Evolutionary conservation across 495 filamentous ascomycete genomes (phyloP).

Genomic region (Ascodesmis nigricans): DNA sequence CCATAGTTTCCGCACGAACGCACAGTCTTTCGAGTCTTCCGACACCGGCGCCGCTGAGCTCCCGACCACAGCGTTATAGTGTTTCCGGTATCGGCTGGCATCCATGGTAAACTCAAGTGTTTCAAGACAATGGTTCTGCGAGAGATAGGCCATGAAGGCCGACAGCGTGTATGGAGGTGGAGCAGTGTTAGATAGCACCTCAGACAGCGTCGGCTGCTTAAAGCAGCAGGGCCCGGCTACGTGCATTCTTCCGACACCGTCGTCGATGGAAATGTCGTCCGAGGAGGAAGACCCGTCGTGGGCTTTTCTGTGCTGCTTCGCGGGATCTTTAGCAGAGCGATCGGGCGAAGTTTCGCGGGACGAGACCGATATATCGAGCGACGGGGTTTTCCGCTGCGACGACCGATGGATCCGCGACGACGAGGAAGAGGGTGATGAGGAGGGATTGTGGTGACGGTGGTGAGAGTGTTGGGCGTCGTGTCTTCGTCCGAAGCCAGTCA

Average conservation of each 20-base stretch:
- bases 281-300: constrained; percentile 18
- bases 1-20: constrained; percentile 56
- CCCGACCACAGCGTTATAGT: constrained; percentile 37
- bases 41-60: constrained; percentile 17
- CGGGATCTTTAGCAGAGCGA: not conserved
- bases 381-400: constrained; percentile 19
- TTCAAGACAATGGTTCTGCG: constrained; percentile 93
- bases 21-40: constrained; percentile 34
- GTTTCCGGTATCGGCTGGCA: constrained; percentile 66
- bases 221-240: constrained; percentile 39
- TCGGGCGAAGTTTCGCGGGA: constrained; percentile 19
- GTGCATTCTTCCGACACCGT: constrained; percentile 18
- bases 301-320: constrained; percentile 15
- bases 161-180: constrained; percentile 77
- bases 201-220: constrained; percentile 59
- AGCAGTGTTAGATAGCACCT: constrained; percentile 71
- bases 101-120: constrained; percentile 96
- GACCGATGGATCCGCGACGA: constrained; percentile 6
- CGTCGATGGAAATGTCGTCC: not conserved
- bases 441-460: constrained; percentile 5
- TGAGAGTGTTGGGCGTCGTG: no score
- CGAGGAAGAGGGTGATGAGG: constrained; percentile 14
- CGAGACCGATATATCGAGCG: constrained; percentile 18
- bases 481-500: no score
- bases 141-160: constrained; percentile 93